A percentile compares a stretch with the other conserved stretches of the same genome.
Evolutionary conservation across 106 monocot species (phyloP).

Genomic region (Dendrobium nobile): DNA sequence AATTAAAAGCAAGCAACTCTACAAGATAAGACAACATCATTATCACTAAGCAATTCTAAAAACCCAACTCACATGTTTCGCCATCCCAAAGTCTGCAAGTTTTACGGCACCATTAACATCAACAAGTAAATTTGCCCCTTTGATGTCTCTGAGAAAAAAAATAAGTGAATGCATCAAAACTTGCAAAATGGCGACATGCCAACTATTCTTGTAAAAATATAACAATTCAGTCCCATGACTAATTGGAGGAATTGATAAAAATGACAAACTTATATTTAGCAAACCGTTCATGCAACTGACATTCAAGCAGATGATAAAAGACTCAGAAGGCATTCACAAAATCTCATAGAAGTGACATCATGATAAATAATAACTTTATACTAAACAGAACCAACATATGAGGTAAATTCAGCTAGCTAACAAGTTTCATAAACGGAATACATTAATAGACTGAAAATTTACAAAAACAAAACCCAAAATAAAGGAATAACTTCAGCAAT

Average conservation of each 20-base stretch:
- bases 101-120: slow-evolving; percentile 77
- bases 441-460: neutral
- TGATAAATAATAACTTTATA: neutral
- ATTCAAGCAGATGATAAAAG: neutral
- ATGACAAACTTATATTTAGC: neutral
- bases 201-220: neutral
- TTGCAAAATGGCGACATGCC: neutral
- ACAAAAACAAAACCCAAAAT: neutral
- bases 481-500: neutral
- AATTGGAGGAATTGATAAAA: neutral
- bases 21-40: neutral
- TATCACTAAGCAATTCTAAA: neutral
- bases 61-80: slow-evolving; percentile 71
- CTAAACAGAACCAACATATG: neutral
- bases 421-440: neutral
- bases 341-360: neutral
- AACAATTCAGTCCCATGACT: neutral
- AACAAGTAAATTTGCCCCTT: slow-evolving; percentile 93
- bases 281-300: neutral
- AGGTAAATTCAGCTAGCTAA: neutral
- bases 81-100: slow-evolving; percentile 96
- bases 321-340: neutral
- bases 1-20: neutral
- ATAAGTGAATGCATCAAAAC: neutral
- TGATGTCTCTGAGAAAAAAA: slow-evolving; percentile 70